Conservation (phyloP, 2,329 filamentous ascomycete species). For the Fusarium chlamydosporum region DNA sequence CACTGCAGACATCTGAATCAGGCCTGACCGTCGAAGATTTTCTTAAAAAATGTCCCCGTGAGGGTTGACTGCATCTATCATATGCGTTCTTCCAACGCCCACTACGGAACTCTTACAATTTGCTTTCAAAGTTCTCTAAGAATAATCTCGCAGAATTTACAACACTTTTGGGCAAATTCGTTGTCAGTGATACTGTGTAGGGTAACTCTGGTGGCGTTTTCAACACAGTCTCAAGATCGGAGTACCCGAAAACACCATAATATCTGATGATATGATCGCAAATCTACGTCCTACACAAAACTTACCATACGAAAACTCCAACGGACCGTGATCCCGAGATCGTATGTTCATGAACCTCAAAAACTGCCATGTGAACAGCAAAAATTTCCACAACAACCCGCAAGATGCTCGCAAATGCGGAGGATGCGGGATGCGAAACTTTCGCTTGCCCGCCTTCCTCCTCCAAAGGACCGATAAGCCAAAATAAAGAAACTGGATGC, state of each 20-base stretch:
- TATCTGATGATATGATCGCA: constrained; percentile 4
- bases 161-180: no score
- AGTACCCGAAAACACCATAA: background rate
- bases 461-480: constrained; percentile 36
- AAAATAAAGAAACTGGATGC: constrained; percentile 12
- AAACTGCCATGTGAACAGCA: constrained; percentile 20
- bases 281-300: background rate
- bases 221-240: accelerated
- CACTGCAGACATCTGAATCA: no score
- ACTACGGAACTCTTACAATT: background rate
- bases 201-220: background rate
- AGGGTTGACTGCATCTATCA: no score
- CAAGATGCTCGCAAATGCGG: constrained; percentile 31
- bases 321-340: constrained; percentile 5
- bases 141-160: background rate
- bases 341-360: constrained; percentile 17
- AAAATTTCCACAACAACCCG: constrained; percentile 14
- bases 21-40: no score
- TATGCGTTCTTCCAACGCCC: background rate
- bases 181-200: background rate
- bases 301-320: background rate
- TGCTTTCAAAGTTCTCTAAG: background rate
- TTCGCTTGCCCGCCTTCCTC: constrained; percentile 27
- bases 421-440: constrained; percentile 35
- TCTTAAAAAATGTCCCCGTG: no score